Percentiles rank a stretch among this genome's conserved stretches.
Evolutionary conservation across 176 grass and related monocot species (phyloP).

Genomic region (Bonia amplexicaulis): DNA sequence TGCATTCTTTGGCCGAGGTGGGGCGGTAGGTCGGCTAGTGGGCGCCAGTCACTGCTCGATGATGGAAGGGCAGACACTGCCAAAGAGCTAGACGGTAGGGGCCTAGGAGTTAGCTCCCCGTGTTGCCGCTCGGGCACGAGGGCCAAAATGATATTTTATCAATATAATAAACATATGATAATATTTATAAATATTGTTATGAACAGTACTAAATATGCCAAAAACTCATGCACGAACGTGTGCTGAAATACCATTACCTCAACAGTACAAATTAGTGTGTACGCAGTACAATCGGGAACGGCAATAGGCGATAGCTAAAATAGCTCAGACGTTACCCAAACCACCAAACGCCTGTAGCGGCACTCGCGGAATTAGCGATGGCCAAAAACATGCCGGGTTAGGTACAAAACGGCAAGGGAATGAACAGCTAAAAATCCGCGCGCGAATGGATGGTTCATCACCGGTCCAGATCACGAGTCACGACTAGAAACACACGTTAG

Average conservation of each 20-base stretch:
- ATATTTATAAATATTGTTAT: too few species aligned
- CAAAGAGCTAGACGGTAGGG: too few species aligned
- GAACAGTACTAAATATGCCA: too few species aligned
- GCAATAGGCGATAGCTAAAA: not conserved
- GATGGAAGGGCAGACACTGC: too few species aligned
- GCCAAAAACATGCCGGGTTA: not conserved
- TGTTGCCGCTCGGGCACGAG: too few species aligned
- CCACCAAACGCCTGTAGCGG: not conserved
- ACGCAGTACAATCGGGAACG: not conserved
- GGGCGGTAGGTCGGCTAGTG: too few species aligned
- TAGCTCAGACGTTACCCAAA: not conserved
- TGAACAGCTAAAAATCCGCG: not conserved
- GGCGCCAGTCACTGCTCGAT: too few species aligned
- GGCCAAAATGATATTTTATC: too few species aligned
- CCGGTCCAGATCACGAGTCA: not conserved
- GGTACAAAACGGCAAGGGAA: not conserved
- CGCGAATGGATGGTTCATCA: not conserved
- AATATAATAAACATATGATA: too few species aligned
- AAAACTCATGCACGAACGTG: not conserved
- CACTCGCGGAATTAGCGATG: constrained; percentile 1
- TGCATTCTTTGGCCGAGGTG: too few species aligned
- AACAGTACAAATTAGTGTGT: not conserved
- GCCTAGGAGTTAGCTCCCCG: too few species aligned
- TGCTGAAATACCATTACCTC: not conserved
- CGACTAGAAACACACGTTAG: not conserved